These are phyloP conservation scores for Monilinia aucupariae DNA, from an alignment of 2,329 filamentous ascomycete genomes.

Conservation along the genomic window DNA sequence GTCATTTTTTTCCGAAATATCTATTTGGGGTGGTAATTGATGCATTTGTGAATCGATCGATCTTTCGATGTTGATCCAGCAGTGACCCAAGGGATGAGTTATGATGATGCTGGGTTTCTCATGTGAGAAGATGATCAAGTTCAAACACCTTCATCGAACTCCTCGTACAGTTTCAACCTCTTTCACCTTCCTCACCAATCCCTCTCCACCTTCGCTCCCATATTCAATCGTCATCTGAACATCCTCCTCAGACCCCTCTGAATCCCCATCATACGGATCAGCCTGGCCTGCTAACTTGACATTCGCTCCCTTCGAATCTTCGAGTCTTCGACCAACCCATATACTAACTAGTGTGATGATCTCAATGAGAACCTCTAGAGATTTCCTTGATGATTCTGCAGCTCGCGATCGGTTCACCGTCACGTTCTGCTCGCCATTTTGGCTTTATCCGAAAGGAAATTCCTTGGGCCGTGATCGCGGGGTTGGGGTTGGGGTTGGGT, in stretches of 20 bases:
- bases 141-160: too few relatives aligned
- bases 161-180: too few relatives aligned
- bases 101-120: too few relatives aligned
- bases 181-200: slow-evolving; percentile 34
- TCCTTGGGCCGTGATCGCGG: not conserved
- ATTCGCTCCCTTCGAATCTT: slow-evolving; percentile 32
- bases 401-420: slow-evolving; percentile 1
- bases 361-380: slow-evolving; percentile 35
- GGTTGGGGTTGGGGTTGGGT: not conserved
- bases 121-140: too few relatives aligned
- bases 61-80: too few relatives aligned
- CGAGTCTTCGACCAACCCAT: slow-evolving; percentile 22
- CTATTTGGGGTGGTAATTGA: too few relatives aligned
- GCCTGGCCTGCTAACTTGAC: slow-evolving; percentile 47
- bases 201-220: slow-evolving; percentile 41
- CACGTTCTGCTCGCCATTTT: not conserved
- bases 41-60: too few relatives aligned
- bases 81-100: too few relatives aligned
- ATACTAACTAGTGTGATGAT: too few relatives aligned
- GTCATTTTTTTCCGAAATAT: too few relatives aligned
- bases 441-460: not conserved
- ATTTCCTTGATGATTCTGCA: slow-evolving; percentile 31
- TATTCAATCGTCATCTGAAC: slow-evolving; percentile 44
- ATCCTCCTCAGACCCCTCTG: slow-evolving; percentile 41
- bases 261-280: slow-evolving; percentile 49